These are phyloP conservation scores for Parathielavia hyrcaniae DNA, from an alignment of 495 filamentous ascomycete species.

Conservation along the genomic window DNA sequence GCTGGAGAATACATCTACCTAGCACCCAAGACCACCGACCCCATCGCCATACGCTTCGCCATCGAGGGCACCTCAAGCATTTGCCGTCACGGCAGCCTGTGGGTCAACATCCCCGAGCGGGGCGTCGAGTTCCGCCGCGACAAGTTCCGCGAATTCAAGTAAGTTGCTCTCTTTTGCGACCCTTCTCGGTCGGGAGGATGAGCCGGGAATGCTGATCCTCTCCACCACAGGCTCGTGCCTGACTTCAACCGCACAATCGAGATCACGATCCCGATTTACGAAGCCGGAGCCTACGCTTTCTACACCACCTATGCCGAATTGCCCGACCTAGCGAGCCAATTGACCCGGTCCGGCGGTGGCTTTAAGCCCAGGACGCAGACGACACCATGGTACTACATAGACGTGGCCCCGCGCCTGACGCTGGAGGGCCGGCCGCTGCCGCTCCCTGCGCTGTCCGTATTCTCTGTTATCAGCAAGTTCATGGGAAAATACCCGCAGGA, in stretches of 20 bases:
- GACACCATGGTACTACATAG: constrained; percentile 80
- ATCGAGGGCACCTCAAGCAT: constrained; percentile 96
- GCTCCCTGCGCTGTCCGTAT: constrained; percentile 78
- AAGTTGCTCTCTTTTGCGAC: constrained; percentile 26
- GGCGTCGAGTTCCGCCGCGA: constrained; percentile 67
- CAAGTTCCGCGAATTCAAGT: constrained; percentile 83
- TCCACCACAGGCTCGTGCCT: constrained; percentile 62
- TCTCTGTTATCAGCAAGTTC: constrained; percentile 95
- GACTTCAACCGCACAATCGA: constrained; percentile 89
- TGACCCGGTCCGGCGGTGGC: constrained; percentile 34
- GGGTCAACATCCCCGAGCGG: constrained; percentile 85
- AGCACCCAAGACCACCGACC: constrained; percentile 61
- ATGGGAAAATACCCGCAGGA: constrained; percentile 85
- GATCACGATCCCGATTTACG: constrained; percentile 76
- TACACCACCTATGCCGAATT: constrained; percentile 90
- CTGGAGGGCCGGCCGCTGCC: constrained; percentile 65
- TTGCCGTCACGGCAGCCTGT: constrained; percentile 84
- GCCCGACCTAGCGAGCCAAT: constrained; percentile 62
- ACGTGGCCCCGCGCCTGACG: constrained; percentile 78
- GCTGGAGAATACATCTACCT: constrained; percentile 87
- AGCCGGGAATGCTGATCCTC: neutral
- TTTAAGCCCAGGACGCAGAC: constrained; percentile 46
- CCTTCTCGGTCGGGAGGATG: neutral
- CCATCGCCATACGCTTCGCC: constrained; percentile 78
- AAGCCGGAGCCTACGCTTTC: constrained; percentile 89